Evolutionary conservation across 768 basidiomycete genomes (phyloP).

Genomic region (Rhodocollybia butyracea): DNA sequence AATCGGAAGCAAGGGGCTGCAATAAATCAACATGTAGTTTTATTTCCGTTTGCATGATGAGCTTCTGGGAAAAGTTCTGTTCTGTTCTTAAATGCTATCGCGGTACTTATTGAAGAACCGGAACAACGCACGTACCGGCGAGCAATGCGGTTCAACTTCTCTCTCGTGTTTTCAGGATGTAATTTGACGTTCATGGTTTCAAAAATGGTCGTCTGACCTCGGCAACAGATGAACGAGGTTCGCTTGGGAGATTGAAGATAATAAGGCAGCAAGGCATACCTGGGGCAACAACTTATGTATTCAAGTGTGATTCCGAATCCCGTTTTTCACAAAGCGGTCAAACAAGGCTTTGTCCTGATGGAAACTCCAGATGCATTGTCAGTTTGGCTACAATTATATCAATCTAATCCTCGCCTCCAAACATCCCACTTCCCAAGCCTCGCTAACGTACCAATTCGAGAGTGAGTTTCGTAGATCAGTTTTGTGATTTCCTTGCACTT

Average conservation of each 20-base stretch:
- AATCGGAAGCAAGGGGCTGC: too few species aligned
- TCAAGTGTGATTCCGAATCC: too few species aligned
- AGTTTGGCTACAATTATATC: neutral
- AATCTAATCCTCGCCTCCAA: constrained; percentile 2
- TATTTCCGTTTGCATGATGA: too few species aligned
- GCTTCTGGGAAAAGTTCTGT: too few species aligned
- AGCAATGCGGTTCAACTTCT: neutral
- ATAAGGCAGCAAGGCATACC: neutral
- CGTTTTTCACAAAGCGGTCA: too few species aligned
- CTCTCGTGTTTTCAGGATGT: neutral
- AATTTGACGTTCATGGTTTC: neutral
- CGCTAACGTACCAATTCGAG: neutral
- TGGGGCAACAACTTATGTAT: neutral
- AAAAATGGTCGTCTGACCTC: neutral
- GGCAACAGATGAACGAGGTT: neutral
- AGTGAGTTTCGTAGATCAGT: neutral
- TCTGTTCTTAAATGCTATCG: too few species aligned
- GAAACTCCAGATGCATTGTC: too few species aligned
- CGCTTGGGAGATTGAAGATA: neutral
- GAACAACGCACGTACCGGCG: too few species aligned
- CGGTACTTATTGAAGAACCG: too few species aligned
- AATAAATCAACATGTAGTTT: too few species aligned
- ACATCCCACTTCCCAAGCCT: neutral
- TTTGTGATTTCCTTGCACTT: neutral
- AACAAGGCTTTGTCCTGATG: too few species aligned